phyloP scores from a whole-genome alignment of 176 grass and related monocot species.

The Poa pratensis region DNA sequence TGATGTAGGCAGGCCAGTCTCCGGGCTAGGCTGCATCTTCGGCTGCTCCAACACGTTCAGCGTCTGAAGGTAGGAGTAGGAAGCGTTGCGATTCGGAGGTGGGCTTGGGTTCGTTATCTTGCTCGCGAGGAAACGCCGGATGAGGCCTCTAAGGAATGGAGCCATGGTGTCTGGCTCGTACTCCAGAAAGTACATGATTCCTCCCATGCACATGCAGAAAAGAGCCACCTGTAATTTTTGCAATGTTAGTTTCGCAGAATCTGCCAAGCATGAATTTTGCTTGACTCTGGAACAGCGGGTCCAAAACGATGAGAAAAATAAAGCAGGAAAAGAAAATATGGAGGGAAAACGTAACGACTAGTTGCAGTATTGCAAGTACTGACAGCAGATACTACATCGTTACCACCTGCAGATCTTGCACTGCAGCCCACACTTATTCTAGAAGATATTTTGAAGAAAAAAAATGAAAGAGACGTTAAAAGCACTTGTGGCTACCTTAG shows the following conservation, averaged over 20 bases:
- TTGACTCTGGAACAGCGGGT: background rate
- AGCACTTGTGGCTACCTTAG: background rate
- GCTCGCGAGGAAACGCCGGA: slow-evolving; percentile 88
- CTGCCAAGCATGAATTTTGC: slow-evolving; percentile 9
- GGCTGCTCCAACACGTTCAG: slow-evolving; percentile 58
- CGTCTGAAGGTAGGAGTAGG: slow-evolving; percentile 67
- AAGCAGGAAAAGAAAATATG: background rate
- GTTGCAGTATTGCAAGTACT: background rate
- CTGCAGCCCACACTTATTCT: background rate
- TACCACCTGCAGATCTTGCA: background rate
- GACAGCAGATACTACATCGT: background rate
- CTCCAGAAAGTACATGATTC: slow-evolving; percentile 98
- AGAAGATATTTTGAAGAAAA: slow-evolving; percentile 13
- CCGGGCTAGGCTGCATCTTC: slow-evolving; percentile 34
- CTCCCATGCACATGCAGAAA: slow-evolving; percentile 96
- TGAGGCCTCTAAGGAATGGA: slow-evolving; percentile 91
- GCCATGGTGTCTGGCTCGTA: slow-evolving; percentile 97
- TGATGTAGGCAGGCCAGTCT: slow-evolving; percentile 41
- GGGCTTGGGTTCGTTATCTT: slow-evolving; percentile 85
- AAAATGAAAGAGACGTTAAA: slow-evolving; percentile 1
- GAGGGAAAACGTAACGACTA: background rate
- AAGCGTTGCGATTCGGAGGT: slow-evolving; percentile 58
- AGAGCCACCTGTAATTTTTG: slow-evolving; percentile 77
- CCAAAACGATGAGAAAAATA: slow-evolving; percentile 5
- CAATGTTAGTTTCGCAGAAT: background rate